Base-by-base conservation (phyloP, 495 filamentous ascomycete species). In the Parathielavia hyrcaniae region DNA sequence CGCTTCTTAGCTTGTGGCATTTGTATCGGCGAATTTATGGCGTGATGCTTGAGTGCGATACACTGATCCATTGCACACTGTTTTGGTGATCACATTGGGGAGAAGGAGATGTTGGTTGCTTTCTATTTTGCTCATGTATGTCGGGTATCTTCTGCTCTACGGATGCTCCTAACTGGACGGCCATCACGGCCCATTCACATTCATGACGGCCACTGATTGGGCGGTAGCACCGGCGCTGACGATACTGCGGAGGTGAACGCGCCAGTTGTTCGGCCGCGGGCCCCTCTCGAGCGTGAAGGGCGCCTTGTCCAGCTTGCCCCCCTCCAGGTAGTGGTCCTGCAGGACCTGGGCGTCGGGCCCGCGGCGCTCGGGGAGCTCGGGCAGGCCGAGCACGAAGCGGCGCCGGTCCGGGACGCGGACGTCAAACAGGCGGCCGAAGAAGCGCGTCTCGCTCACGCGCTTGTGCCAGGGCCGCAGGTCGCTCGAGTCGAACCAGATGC, bases 401-500 rank as follows among this genome's bases (percentile, higher is more conserved):
- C 23, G 4, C 30, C 35, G 51, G 26, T 44, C 41, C 36, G 40
- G n/a, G 10, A 58, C 55, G n/a, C 50, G 51, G 8, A 69, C 61
- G 8, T 59, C 30, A 13, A 44, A 17, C 30, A 70, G 56, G 5
- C 26, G 26, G 0, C 7, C 58, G 14, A 69, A 62, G 52, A 69
- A 50, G 11, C 58, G 50, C 45, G 58, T 64, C 60, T 69, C 67
- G 57, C 47, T 57, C 6, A 67, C 62, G 19, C 64, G 62, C 53
- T 56, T 52, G 47, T 64, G 52, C 67, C 67, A 70, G 4, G 61
- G 63, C 12, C 65, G 57, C 45, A 70, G 63, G 58, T 70, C 67
- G 34, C 61, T 45, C 50, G 65, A 58, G 58, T 70, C 61, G 34
- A 70, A 47, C 65, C 65, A 70, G 40, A 70, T 39, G 51, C 54